phyloP scores from a whole-genome alignment of 2,329 filamentous ascomycete genomes.

The Botryosphaeria dothidea region DNA sequence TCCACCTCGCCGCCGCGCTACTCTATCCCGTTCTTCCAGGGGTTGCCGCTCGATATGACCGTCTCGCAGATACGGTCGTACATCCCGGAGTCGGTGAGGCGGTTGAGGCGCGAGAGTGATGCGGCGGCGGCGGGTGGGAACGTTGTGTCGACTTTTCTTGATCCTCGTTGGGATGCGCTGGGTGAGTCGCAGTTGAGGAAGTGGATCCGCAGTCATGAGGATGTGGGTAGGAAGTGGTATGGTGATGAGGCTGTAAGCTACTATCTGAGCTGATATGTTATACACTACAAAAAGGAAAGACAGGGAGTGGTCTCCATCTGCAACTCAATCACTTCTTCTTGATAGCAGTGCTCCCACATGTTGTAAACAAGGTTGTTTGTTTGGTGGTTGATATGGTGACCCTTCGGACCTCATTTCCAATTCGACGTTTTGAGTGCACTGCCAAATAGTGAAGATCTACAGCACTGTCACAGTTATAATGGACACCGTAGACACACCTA shows the following conservation, averaged over 20 bases:
- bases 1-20: constrained; percentile 25
- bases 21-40: constrained; percentile 42
- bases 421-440: too few species aligned
- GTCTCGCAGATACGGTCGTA: constrained; percentile 43
- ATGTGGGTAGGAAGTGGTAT: constrained; percentile 41
- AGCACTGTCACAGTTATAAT: too few species aligned
- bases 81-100: constrained; percentile 29
- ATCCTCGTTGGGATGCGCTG: constrained; percentile 36
- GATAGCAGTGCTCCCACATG: background rate
- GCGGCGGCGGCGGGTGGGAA: background rate
- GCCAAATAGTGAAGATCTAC: too few species aligned
- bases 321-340: too few species aligned
- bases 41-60: constrained; percentile 36
- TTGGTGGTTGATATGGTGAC: too few species aligned
- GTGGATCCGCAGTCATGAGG: constrained; percentile 37
- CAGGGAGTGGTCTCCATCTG: background rate
- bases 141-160: constrained; percentile 28
- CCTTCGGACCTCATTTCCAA: too few species aligned
- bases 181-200: constrained; percentile 40
- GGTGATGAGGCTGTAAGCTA: constrained; percentile 23
- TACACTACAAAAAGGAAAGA: background rate
- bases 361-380: too few species aligned
- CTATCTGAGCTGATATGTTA: background rate
- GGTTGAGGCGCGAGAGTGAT: constrained; percentile 20
- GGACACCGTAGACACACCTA: too few species aligned